A percentile compares a stretch with the other conserved stretches of the same genome.
These are phyloP conservation scores for Coemansia sp. DNA, from an alignment of 192 early-diverging fungal genomes.

Conservation along the genomic window DNA sequence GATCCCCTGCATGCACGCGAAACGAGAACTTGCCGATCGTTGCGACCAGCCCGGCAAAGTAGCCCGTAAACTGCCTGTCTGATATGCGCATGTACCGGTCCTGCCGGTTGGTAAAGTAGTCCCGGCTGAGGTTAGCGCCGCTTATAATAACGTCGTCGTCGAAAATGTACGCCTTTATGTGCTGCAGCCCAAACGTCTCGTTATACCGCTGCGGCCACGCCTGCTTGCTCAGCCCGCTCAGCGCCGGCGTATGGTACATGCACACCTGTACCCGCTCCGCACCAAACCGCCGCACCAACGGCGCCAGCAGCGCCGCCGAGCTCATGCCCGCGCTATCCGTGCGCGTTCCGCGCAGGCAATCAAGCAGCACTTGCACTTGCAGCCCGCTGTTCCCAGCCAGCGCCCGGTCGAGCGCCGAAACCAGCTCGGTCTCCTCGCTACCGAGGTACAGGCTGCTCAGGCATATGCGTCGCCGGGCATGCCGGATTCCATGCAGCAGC, in stretches of 20 bases:
- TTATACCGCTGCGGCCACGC: slow-evolving; percentile 84
- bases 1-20: slow-evolving; percentile 1
- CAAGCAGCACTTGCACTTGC: slow-evolving; percentile 76
- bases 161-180: slow-evolving; percentile 91
- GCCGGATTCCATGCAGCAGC: slow-evolving; percentile 59
- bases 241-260: slow-evolving; percentile 86
- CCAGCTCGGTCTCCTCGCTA: slow-evolving; percentile 71
- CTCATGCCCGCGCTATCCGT: slow-evolving; percentile 46
- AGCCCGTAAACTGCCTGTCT: slow-evolving; percentile 57
- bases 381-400: slow-evolving; percentile 54
- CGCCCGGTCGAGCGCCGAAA: slow-evolving; percentile 59
- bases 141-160: slow-evolving; percentile 77
- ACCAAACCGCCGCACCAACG: slow-evolving; percentile 24
- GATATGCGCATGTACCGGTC: slow-evolving; percentile 87
- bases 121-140: slow-evolving; percentile 89
- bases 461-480: slow-evolving; percentile 70
- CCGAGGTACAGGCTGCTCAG: slow-evolving; percentile 92
- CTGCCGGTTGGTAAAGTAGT: slow-evolving; percentile 95
- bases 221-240: slow-evolving; percentile 66
- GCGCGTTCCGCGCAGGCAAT: slow-evolving; percentile 85
- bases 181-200: slow-evolving; percentile 92
- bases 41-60: slow-evolving; percentile 68
- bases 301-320: slow-evolving; percentile 64
- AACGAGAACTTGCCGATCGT: slow-evolving; percentile 68
- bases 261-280: slow-evolving; percentile 60